phyloP scores from a whole-genome alignment of 169 alveolate genomes.

The Plasmodium relictum region DNA sequence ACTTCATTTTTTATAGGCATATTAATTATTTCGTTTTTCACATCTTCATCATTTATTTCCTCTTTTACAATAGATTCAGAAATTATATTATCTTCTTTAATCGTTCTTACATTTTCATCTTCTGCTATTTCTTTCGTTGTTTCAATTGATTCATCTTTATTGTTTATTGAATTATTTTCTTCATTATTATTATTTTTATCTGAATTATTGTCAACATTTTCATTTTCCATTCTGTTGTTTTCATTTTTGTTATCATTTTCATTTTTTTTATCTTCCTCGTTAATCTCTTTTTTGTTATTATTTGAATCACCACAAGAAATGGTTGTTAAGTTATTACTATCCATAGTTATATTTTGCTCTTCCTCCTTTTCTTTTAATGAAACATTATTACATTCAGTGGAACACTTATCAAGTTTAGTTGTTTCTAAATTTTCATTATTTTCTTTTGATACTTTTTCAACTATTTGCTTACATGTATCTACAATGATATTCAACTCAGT shows the following conservation, averaged over 20 bases:
- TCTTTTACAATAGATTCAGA: no score
- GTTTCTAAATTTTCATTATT: slow-evolving; percentile 57
- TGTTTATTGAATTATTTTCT: background rate
- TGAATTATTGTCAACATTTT: background rate
- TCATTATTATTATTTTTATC: background rate
- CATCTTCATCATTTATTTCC: slow-evolving; percentile 10
- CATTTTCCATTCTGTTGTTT: background rate
- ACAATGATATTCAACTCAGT: slow-evolving; percentile 86
- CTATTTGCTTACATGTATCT: slow-evolving; percentile 82
- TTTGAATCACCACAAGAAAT: slow-evolving; percentile 1
- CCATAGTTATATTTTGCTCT: slow-evolving; percentile 37
- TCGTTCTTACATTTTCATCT: no score
- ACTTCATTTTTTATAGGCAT: slow-evolving; percentile 51
- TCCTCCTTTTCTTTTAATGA: slow-evolving; percentile 30
- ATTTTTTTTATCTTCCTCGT: background rate
- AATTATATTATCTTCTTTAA: no score
- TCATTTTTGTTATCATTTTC: slow-evolving; percentile 27
- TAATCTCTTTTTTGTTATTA: slow-evolving; percentile 22
- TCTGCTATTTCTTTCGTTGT: no score
- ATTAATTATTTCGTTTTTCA: slow-evolving; percentile 45
- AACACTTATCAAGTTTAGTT: slow-evolving; percentile 3
- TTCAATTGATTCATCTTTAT: no score
- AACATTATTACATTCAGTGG: slow-evolving; percentile 24
- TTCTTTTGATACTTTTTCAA: slow-evolving; percentile 73
- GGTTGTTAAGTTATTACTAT: slow-evolving; percentile 76